These are phyloP conservation scores for Myriosclerotinia duriaeana DNA, from an alignment of 2,329 filamentous ascomycete genomes.

Conservation along the genomic window DNA sequence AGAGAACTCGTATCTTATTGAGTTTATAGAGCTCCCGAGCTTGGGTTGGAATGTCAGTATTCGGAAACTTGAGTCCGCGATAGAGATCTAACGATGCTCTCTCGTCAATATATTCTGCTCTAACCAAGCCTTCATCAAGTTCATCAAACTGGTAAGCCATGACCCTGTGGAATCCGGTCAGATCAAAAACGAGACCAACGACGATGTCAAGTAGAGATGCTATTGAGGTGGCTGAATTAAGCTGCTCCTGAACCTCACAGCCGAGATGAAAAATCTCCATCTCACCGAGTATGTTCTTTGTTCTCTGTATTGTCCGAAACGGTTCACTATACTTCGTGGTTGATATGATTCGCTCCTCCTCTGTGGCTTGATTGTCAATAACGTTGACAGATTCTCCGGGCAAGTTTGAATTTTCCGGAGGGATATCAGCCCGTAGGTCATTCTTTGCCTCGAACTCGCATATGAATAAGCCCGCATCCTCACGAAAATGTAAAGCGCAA, in stretches of 20 bases:
- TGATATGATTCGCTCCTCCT: conserved; percentile 72
- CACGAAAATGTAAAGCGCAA: conserved; percentile 49
- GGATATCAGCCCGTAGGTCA: conserved; percentile 65
- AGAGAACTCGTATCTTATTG: conserved; percentile 84
- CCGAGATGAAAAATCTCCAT: conserved; percentile 93
- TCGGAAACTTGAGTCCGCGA: conserved; percentile 84
- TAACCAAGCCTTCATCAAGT: conserved; percentile 78
- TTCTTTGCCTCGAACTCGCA: conserved; percentile 90
- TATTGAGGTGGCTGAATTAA: conserved; percentile 68
- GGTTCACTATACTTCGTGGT: conserved; percentile 71
- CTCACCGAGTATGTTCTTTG: conserved; percentile 49
- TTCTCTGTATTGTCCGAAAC: conserved; percentile 55
- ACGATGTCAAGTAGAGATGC: conserved; percentile 76
- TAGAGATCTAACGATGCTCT: conserved; percentile 80
- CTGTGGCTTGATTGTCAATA: conserved; percentile 67
- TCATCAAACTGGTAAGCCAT: conserved; percentile 92
- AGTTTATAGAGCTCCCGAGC: conserved; percentile 82
- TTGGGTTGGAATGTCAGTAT: conserved; percentile 83
- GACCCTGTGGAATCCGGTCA: conserved; percentile 87
- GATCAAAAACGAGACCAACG: conserved; percentile 81
- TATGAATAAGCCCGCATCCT: conserved; percentile 68
- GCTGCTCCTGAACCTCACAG: conserved; percentile 86
- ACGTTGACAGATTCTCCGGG: conserved; percentile 71
- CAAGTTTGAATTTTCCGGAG: conserved; percentile 58
- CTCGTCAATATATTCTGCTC: conserved; percentile 82